phyloP scores from a whole-genome alignment of 1,139 yeast species.

The Debaryomycetaceae sp. region DNA sequence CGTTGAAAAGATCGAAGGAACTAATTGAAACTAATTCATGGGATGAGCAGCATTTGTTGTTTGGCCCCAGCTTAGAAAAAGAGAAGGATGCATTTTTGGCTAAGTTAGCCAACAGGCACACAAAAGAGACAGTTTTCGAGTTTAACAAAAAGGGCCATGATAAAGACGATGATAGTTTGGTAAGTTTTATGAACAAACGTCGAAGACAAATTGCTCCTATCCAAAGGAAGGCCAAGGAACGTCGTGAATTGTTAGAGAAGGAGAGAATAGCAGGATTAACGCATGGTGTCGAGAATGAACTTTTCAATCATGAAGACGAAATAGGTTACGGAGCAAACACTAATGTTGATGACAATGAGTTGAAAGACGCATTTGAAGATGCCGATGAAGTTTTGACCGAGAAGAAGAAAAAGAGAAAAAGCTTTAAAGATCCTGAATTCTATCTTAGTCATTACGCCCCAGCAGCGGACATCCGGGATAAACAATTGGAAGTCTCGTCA shows the following conservation, averaged over 20 bases:
- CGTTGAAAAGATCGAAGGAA: slow-evolving; percentile 81
- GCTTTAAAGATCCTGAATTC: slow-evolving; percentile 76
- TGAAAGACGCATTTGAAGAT: slow-evolving; percentile 57
- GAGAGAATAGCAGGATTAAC: slow-evolving; percentile 75
- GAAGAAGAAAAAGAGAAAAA: slow-evolving; percentile 34
- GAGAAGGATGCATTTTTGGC: slow-evolving; percentile 74
- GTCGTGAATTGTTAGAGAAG: slow-evolving; percentile 63
- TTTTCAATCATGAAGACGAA: slow-evolving; percentile 53
- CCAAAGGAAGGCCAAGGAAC: slow-evolving; percentile 72
- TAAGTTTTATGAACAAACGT: slow-evolving; percentile 81
- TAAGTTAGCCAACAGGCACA: slow-evolving; percentile 61
- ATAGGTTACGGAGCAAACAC: slow-evolving; percentile 44
- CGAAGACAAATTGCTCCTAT: slow-evolving; percentile 86
- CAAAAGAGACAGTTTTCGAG: slow-evolving; percentile 92
- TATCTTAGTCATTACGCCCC: slow-evolving; percentile 93
- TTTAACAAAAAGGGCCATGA: slow-evolving; percentile 54
- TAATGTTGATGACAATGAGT: slow-evolving; percentile 44
- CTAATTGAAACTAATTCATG: slow-evolving; percentile 68
- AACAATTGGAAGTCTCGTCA: slow-evolving; percentile 60
- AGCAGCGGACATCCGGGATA: slow-evolving; percentile 73
- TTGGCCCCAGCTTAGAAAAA: slow-evolving; percentile 68
- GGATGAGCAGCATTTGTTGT: slow-evolving; percentile 82
- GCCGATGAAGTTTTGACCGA: slow-evolving; percentile 47
- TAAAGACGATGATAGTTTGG: slow-evolving; percentile 61
- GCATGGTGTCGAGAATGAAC: slow-evolving; percentile 71